Evolutionary conservation across 169 alveolate genomes (phyloP).

Genomic region (Plasmodium fragile): DNA sequence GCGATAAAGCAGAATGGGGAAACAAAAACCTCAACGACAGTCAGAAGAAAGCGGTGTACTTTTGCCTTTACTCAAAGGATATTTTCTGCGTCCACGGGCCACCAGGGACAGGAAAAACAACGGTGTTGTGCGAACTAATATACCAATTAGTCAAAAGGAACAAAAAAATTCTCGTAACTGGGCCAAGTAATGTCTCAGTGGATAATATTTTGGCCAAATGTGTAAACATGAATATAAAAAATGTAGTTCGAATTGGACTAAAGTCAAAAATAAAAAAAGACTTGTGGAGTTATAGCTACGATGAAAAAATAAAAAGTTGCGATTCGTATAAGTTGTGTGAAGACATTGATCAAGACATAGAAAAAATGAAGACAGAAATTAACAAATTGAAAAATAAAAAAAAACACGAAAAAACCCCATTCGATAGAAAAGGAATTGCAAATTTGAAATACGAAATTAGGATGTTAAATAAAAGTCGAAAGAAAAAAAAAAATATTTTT

Average conservation of each 20-base stretch:
- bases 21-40: conserved; percentile 20
- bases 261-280: conserved; percentile 39
- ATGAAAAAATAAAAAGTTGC: conserved; percentile 67
- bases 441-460: conserved; percentile 68
- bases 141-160: conserved; percentile 29
- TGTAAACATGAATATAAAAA: conserved; percentile 34
- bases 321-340: conserved; percentile 64
- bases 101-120: conserved; percentile 78
- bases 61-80: conserved; percentile 48
- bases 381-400: conserved; percentile 53
- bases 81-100: conserved; percentile 74
- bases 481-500: conserved; percentile 53
- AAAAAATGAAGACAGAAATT: conserved; percentile 49
- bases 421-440: conserved; percentile 23
- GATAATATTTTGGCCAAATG: conserved; percentile 54
- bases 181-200: conserved; percentile 73
- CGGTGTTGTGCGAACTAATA: conserved; percentile 53
- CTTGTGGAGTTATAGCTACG: conserved; percentile 62
- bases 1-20: conserved; percentile 46
- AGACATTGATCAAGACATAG: conserved; percentile 61
- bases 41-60: conserved; percentile 71
- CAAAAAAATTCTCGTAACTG: conserved; percentile 36
- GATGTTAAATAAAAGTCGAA: conserved; percentile 35
- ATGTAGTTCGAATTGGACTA: conserved; percentile 50
- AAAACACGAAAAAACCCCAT: conserved; percentile 14